Conservation (phyloP, 768 basidiomycete genomes). For the Pilatotrama ljubarskyi region DNA sequence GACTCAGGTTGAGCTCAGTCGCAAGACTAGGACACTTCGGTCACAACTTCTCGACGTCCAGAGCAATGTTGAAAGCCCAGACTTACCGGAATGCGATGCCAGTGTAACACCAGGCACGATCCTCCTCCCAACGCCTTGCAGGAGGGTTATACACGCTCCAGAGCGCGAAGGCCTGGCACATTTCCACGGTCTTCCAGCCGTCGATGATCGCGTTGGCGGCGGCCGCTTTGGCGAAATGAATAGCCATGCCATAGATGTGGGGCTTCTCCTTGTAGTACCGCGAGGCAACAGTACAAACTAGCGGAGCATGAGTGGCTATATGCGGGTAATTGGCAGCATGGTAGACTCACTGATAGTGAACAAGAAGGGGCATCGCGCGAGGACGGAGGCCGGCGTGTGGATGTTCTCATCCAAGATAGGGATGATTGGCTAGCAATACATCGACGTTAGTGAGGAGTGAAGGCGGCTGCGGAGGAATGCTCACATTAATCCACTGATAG, state of each 20-base stretch:
- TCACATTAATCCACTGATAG: conserved; percentile 48
- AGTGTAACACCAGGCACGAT: conserved; percentile 70
- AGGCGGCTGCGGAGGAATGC: background rate
- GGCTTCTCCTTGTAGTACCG: conserved; percentile 60
- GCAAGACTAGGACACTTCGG: conserved; percentile 51
- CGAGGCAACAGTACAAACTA: conserved; percentile 71
- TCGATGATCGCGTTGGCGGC: conserved; percentile 62
- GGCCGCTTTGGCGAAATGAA: conserved; percentile 61
- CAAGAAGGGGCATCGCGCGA: conserved; percentile 56
- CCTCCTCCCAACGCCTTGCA: conserved; percentile 66
- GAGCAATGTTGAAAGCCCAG: background rate
- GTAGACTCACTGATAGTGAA: conserved; percentile 53
- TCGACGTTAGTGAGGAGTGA: conserved; percentile 31
- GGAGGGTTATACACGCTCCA: conserved; percentile 64
- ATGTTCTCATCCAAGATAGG: conserved; percentile 57
- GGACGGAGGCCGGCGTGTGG: conserved; percentile 53
- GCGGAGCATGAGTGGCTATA: conserved; percentile 9
- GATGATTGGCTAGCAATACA: conserved; percentile 47
- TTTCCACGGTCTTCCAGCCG: conserved; percentile 68
- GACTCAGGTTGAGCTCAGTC: conserved; percentile 67
- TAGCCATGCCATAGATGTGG: conserved; percentile 55
- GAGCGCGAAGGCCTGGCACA: conserved; percentile 75
- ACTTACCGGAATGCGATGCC: conserved; percentile 66
- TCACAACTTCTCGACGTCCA: background rate
- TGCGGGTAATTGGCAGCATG: conserved; percentile 27